Conservation (phyloP, 345 rosid species). For the Capsella bursapastoris region DNA sequence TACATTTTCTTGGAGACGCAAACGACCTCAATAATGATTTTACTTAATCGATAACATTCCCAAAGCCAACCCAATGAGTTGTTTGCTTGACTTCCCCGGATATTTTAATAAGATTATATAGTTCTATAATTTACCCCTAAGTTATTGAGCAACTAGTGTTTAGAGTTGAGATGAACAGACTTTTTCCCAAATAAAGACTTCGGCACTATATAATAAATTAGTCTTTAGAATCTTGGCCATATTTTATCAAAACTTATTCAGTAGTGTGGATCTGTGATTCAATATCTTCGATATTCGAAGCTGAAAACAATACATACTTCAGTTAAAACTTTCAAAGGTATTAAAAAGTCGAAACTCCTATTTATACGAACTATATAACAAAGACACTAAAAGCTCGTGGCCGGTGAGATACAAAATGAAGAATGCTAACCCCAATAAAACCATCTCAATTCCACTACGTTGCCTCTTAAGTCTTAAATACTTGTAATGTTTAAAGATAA, state of each 20-base stretch:
- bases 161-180: neutral
- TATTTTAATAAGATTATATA: neutral
- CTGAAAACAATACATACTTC: neutral
- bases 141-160: slow-evolving; percentile 26
- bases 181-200: neutral
- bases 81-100: neutral
- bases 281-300: neutral
- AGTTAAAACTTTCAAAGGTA: neutral
- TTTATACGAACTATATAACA: too few species aligned
- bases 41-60: neutral
- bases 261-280: slow-evolving; percentile 5
- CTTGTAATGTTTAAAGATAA: too few species aligned
- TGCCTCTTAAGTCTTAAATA: neutral
- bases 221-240: neutral
- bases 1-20: neutral
- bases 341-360: neutral
- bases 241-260: neutral
- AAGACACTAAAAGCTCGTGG: neutral
- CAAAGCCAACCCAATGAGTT: slow-evolving; percentile 1
- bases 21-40: neutral
- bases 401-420: neutral
- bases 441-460: neutral
- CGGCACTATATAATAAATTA: neutral
- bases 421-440: neutral
- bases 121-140: neutral